Base-by-base conservation (phyloP, 139 green algal genomes). In the Desmodesmus armatus region DNA sequence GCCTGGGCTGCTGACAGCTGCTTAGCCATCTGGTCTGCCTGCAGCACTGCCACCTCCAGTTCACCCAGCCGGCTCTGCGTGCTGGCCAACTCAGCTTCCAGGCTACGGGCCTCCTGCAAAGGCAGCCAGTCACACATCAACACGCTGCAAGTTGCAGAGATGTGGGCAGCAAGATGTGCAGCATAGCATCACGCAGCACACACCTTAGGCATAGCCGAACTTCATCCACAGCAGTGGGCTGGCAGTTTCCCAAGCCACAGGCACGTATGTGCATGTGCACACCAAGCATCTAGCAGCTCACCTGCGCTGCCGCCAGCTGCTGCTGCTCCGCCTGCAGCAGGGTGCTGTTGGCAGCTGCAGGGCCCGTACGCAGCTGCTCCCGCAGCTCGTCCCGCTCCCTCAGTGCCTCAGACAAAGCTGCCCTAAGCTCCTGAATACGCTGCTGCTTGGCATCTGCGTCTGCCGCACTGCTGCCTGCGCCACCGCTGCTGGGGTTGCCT, bases 381-480 rank as follows among this genome's bases (percentile, higher is more conserved):
- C 51, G 85, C 55, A 86, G 67, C 7, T 63, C 80, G 9, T 74
- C 37, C 0, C 80, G 72, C 3, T 89, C 85, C 19, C 71, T 58
- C 70, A 86, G 29, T 17, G 72, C 67, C 3, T 83, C 70, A 15
- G 85, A 58, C n/a, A 91, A 78, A 3, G 85, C 82, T 5, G 81
- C 58, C 11, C 85, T 71, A 31, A 91, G 85, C 85, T 91, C 88
- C 5, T 80, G 65, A 35, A 91, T 88, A 13, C 88, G 82, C 62
- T 88, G 49, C 39, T 83, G 60, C 71, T 91, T 91, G 3, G 81
- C 70, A 83, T 90, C 70, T 51, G 63, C 35, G 21, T 53, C 27
- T 62, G 29, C 47, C 67, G 80, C 11, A 40, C 29, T 25, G 76
- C 77, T 3, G 33, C 77, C n/a, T 31, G 80, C 78, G 0, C 71